These are phyloP conservation scores for Epichloe aotearoae DNA, from an alignment of 2,329 filamentous ascomycete species.

Conservation along the genomic window DNA sequence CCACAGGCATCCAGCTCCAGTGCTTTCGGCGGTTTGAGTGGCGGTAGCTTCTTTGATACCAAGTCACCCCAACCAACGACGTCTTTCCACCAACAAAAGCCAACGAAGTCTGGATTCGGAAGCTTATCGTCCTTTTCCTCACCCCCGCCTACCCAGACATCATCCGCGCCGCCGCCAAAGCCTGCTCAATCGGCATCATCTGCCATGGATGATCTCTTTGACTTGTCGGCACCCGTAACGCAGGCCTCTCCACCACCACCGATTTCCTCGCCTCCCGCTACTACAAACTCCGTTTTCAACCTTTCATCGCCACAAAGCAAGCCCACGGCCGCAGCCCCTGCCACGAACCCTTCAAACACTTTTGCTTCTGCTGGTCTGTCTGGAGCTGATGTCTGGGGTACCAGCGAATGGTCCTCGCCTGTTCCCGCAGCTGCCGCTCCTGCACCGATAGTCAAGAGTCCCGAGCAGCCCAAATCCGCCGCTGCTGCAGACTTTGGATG, in stretches of 20 bases:
- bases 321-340: slow-evolving; percentile 28
- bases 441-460: slow-evolving; percentile 37
- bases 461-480: slow-evolving; percentile 30
- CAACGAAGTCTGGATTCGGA: slow-evolving; percentile 49
- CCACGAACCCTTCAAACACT: slow-evolving; percentile 20
- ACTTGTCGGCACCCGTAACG: slow-evolving; percentile 47
- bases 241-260: slow-evolving; percentile 31
- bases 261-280: slow-evolving; percentile 26
- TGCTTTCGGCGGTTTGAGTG: slow-evolving; percentile 43
- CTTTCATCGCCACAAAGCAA: slow-evolving; percentile 45
- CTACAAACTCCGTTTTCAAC: slow-evolving; percentile 63
- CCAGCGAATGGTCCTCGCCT: slow-evolving; percentile 62
- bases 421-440: slow-evolving; percentile 22
- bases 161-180: slow-evolving; percentile 23
- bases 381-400: slow-evolving; percentile 67
- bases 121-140: slow-evolving; percentile 50
- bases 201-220: slow-evolving; percentile 68
- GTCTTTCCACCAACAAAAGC: slow-evolving; percentile 34
- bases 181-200: slow-evolving; percentile 35
- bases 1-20: slow-evolving; percentile 22
- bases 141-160: slow-evolving; percentile 20
- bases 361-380: slow-evolving; percentile 28
- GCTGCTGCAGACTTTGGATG: slow-evolving; percentile 52
- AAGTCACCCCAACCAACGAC: slow-evolving; percentile 48
- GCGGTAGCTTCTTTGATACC: slow-evolving; percentile 73